Evolutionary conservation across 768 basidiomycete species (phyloP).

Genomic region (Sporobolomyces pararoseus): DNA sequence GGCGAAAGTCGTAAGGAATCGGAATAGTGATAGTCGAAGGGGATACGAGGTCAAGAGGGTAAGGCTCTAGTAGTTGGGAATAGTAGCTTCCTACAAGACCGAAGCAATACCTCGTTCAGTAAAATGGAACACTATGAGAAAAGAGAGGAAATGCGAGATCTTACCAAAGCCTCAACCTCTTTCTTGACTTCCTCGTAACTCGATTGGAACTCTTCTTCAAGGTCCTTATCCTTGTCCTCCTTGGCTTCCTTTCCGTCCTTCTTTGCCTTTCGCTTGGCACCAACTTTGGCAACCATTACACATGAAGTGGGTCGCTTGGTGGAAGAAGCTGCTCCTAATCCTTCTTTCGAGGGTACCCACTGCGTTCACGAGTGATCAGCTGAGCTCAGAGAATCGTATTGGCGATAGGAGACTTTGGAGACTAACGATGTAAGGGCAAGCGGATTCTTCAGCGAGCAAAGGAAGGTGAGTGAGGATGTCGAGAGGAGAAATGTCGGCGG

Average conservation of each 20-base stretch:
- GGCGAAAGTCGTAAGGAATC: no score
- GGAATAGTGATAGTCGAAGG: no score
- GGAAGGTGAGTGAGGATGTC: constrained; percentile 98
- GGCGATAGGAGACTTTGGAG: background rate
- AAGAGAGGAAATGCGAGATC: background rate
- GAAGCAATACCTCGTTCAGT: background rate
- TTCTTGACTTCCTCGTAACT: constrained; percentile 77
- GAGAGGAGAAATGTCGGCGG: constrained; percentile 94
- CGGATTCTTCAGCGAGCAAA: constrained; percentile 85
- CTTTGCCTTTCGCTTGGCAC: constrained; percentile 64
- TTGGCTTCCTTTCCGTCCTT: constrained; percentile 53
- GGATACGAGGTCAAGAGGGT: background rate
- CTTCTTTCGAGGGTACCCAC: constrained; percentile 78
- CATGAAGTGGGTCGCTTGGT: constrained; percentile 98
- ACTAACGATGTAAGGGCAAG: constrained; percentile 77
- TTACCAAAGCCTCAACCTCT: constrained; percentile 70
- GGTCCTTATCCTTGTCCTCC: constrained; percentile 56
- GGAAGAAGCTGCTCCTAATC: constrained; percentile 88
- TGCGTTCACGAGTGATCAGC: background rate
- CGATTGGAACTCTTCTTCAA: constrained; percentile 71
- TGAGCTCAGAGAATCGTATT: background rate
- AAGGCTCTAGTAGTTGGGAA: constrained; percentile 30
- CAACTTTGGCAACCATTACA: constrained; percentile 84
- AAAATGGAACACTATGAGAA: background rate
- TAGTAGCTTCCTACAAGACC: constrained; percentile 13